Evolutionary conservation across 2,329 filamentous ascomycete species (phyloP).

Genomic region (Kalmusia sp.): DNA sequence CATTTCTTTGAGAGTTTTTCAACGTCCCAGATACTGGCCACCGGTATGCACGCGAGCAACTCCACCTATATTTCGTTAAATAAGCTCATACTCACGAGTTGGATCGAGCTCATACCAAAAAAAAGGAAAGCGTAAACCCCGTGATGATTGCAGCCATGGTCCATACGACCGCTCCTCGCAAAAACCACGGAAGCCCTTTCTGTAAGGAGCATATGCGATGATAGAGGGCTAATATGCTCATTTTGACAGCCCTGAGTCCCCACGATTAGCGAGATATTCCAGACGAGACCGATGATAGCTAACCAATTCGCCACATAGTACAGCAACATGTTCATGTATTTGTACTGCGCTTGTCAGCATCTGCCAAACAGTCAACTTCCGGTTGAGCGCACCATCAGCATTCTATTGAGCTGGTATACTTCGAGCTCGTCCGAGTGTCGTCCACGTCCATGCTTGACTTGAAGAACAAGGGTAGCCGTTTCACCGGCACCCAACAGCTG

Average conservation of each 20-base stretch:
- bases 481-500: slow-evolving; percentile 32
- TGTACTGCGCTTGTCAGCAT: slow-evolving; percentile 22
- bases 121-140: slow-evolving; percentile 26
- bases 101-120: slow-evolving; percentile 22
- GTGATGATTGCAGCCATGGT: slow-evolving; percentile 27
- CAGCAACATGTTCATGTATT: slow-evolving; percentile 34
- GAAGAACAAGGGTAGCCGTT: slow-evolving; percentile 31
- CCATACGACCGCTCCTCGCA: slow-evolving; percentile 31
- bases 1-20: slow-evolving; percentile 21
- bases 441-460: slow-evolving; percentile 34
- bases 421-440: slow-evolving; percentile 25
- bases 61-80: slow-evolving; percentile 21
- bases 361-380: not conserved
- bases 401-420: slow-evolving; percentile 24
- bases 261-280: not conserved
- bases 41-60: slow-evolving; percentile 28
- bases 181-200: slow-evolving; percentile 30
- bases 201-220: slow-evolving; percentile 34
- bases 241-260: slow-evolving; percentile 33
- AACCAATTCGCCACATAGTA: slow-evolving; percentile 39
- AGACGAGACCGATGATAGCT: not conserved
- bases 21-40: slow-evolving; percentile 29
- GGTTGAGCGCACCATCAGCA: slow-evolving; percentile 27
- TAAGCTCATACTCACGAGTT: not conserved
- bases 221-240: slow-evolving; percentile 38